Percentiles rank a stretch among this genome's conserved stretches.
Conservation (phyloP, 345 rosid species). For the Pugionium dolabratum region DNA sequence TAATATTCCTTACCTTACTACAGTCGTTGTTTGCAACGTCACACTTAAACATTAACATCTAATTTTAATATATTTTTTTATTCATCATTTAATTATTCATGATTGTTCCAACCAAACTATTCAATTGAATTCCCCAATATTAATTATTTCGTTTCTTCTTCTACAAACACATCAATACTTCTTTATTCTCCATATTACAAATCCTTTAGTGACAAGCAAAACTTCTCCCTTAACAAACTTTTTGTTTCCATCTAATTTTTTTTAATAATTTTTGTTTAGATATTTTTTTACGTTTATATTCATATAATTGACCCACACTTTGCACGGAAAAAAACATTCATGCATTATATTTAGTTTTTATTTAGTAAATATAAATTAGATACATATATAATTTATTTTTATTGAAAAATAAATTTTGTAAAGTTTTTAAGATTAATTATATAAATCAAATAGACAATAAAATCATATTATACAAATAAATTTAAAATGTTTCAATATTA, state of each 20-base stretch:
- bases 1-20: constrained; percentile 32
- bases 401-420: too few species aligned
- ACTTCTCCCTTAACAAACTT: constrained; percentile 38
- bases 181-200: constrained; percentile 30
- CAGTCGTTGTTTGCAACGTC: constrained; percentile 22
- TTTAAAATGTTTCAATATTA: too few species aligned
- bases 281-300: neutral
- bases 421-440: too few species aligned
- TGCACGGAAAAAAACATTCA: too few species aligned
- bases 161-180: constrained; percentile 11
- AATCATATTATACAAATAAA: too few species aligned
- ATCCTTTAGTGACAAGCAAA: constrained; percentile 53
- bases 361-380: too few species aligned
- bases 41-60: constrained; percentile 17
- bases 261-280: neutral
- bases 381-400: too few species aligned
- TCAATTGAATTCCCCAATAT: neutral
- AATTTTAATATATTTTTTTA: neutral
- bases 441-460: too few species aligned
- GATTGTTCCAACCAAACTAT: constrained; percentile 34
- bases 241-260: constrained; percentile 13
- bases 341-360: too few species aligned
- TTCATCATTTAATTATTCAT: constrained; percentile 19
- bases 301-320: too few species aligned
- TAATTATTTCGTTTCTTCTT: neutral